phyloP scores from a whole-genome alignment of 2,329 filamentous ascomycete species.

The Colletotrichum plurivorum region DNA sequence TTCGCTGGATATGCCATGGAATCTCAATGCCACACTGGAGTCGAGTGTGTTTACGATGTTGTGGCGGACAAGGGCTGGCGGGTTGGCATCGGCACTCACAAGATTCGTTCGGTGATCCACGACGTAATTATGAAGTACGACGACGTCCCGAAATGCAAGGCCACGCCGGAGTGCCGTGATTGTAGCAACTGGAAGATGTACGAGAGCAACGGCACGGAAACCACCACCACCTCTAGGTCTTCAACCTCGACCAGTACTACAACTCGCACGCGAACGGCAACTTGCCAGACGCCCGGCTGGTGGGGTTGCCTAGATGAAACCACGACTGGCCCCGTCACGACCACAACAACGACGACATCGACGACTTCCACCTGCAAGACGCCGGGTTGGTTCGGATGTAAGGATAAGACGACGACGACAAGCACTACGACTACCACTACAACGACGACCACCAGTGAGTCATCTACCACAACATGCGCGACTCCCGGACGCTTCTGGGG shows the following conservation, averaged over 20 bases:
- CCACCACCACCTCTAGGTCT: conserved; percentile 73
- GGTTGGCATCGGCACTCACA: conserved; percentile 91
- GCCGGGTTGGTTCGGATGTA: conserved; percentile 78
- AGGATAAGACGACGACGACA: conserved; percentile 62
- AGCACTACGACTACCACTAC: conserved; percentile 43
- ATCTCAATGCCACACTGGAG: conserved; percentile 90
- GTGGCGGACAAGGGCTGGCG: conserved; percentile 94
- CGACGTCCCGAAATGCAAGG: conserved; percentile 80
- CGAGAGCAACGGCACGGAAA: conserved; percentile 89
- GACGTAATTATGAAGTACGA: conserved; percentile 91
- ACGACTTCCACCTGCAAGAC: conserved; percentile 71
- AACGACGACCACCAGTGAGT: conserved; percentile 45
- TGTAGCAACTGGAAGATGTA: conserved; percentile 96
- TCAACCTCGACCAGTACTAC: conserved; percentile 67
- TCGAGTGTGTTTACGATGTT: conserved; percentile 92
- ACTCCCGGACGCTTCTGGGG: conserved; percentile 71
- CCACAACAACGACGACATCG: conserved; percentile 60
- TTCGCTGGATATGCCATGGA: conserved; percentile 95
- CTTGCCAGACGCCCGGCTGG: conserved; percentile 94
- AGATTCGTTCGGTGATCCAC: conserved; percentile 88
- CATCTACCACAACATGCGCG: conserved; percentile 57
- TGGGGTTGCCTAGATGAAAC: conserved; percentile 84
- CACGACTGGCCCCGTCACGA: conserved; percentile 61
- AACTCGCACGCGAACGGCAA: conserved; percentile 79
- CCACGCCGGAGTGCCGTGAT: conserved; percentile 86